Percentiles rank a stretch among this genome's conserved stretches.
Evolutionary conservation across 2,329 filamentous ascomycete genomes (phyloP).

Genomic region (Aspergillus calidoustus): DNA sequence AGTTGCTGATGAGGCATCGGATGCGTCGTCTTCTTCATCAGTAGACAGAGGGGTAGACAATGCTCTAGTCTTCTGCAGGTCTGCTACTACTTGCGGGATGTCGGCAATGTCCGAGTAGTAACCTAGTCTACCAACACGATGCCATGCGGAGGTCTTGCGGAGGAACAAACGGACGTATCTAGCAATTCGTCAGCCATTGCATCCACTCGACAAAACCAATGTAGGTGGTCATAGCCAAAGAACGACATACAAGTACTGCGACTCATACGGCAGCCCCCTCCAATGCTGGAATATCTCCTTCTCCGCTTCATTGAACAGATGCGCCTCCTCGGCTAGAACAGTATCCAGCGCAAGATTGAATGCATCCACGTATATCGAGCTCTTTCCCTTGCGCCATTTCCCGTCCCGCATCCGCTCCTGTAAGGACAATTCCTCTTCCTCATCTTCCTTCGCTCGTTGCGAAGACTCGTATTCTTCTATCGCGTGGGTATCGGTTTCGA

Average conservation of each 20-base stretch:
- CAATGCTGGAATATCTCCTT: slow-evolving; percentile 76
- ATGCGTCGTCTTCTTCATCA: slow-evolving; percentile 50
- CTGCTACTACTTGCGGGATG: slow-evolving; percentile 66
- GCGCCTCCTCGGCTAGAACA: slow-evolving; percentile 84
- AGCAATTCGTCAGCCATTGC: slow-evolving; percentile 6
- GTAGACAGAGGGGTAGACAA: slow-evolving; percentile 55
- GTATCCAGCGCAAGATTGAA: slow-evolving; percentile 92
- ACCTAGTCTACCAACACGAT: slow-evolving; percentile 75
- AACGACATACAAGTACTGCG: slow-evolving; percentile 78
- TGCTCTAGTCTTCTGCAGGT: slow-evolving; percentile 62
- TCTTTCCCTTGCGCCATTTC: slow-evolving; percentile 75
- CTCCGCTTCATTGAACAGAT: slow-evolving; percentile 84
- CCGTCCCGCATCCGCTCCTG: slow-evolving; percentile 60
- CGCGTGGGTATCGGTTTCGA: slow-evolving; percentile 70
- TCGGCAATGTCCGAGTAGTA: slow-evolving; percentile 86
- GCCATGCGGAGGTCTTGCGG: slow-evolving; percentile 89
- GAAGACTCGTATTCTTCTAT: slow-evolving; percentile 79
- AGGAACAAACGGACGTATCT: slow-evolving; percentile 93
- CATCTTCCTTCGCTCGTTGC: slow-evolving; percentile 59
- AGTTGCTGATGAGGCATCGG: slow-evolving; percentile 45
- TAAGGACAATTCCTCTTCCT: slow-evolving; percentile 27
- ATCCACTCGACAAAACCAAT: background rate
- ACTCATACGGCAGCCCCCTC: slow-evolving; percentile 75
- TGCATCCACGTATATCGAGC: slow-evolving; percentile 94
- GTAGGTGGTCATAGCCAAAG: background rate